A percentile compares a stretch with the other conserved stretches of the same genome.
phyloP scores from a whole-genome alignment of 1,284 basidiomycete species.

The Meripilus lineatus region DNA sequence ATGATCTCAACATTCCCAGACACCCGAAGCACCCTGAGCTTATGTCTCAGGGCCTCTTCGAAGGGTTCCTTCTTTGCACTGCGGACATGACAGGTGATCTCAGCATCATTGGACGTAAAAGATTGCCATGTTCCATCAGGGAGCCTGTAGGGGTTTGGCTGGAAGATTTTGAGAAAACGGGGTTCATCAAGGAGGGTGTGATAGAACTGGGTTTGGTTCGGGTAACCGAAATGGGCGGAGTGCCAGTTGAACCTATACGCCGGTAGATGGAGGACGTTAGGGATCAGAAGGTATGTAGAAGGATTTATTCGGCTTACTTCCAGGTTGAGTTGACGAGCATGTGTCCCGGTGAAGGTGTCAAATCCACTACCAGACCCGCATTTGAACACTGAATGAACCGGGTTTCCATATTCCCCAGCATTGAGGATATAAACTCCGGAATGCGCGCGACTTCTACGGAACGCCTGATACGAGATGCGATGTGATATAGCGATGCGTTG shows the following conservation, averaged over 20 bases:
- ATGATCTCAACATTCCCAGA: too few species aligned
- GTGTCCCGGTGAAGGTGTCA: constrained; percentile 9
- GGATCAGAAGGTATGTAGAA: not conserved
- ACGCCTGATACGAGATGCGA: too few species aligned
- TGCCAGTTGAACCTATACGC: constrained; percentile 15
- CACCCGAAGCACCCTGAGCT: too few species aligned
- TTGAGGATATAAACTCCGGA: too few species aligned
- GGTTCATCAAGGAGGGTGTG: constrained; percentile 12
- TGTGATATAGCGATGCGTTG: too few species aligned
- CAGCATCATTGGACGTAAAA: constrained; percentile 7
- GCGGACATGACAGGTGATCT: constrained; percentile 11
- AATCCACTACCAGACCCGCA: constrained; percentile 8
- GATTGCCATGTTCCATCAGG: constrained; percentile 12
- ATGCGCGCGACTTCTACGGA: too few species aligned
- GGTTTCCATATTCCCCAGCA: too few species aligned
- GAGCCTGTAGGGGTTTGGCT: constrained; percentile 12
- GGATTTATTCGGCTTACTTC: constrained; percentile 13
- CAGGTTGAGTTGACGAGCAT: constrained; percentile 16
- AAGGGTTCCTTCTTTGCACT: not conserved
- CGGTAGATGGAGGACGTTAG: not conserved
- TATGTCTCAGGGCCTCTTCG: not conserved
- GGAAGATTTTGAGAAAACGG: constrained; percentile 14
- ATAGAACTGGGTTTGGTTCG: constrained; percentile 12
- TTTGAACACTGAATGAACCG: constrained; percentile 5
- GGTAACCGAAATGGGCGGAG: constrained; percentile 17